These are phyloP conservation scores for Ceratobasidium sp. DNA, from an alignment of 1,284 basidiomycete genomes.

Conservation along the genomic window DNA sequence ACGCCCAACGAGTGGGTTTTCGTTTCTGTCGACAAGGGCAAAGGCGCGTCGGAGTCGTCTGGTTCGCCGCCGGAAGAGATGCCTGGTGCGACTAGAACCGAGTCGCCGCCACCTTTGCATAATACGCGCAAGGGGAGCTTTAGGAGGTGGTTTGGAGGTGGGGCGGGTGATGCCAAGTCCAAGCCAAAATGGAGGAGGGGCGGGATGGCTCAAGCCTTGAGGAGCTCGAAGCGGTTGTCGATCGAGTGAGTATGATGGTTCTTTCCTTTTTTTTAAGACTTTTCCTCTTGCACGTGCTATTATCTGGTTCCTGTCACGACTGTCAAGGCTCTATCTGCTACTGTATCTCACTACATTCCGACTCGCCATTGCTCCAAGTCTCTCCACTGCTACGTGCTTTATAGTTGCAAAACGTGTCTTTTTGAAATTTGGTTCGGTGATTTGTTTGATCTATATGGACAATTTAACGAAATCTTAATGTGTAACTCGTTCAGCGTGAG, in stretches of 20 bases:
- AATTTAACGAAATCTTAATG: conserved; percentile 35
- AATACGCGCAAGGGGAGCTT: conserved; percentile 15
- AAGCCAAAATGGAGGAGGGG: conserved; percentile 10
- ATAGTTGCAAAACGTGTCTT: no score
- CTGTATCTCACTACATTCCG: no score
- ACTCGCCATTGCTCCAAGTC: no score
- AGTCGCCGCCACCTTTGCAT: not conserved
- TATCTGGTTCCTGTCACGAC: not conserved
- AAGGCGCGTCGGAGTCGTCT: not conserved
- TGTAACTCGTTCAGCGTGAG: not conserved
- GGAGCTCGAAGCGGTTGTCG: conserved; percentile 34
- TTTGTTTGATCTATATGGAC: conserved; percentile 1
- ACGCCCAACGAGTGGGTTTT: conserved; percentile 40
- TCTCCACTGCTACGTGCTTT: no score
- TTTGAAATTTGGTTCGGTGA: not conserved
- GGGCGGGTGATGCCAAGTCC: not conserved
- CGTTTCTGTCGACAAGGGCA: conserved; percentile 34
- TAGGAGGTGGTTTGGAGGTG: conserved; percentile 24
- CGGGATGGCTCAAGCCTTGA: conserved; percentile 11
- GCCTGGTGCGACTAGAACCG: not conserved
- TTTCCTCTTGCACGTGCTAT: not conserved
- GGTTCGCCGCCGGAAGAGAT: conserved; percentile 6
- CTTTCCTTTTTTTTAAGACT: not conserved
- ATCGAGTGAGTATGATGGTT: conserved; percentile 10
- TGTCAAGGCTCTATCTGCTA: not conserved